A percentile compares a stretch with the other conserved stretches of the same genome.
Evolutionary conservation across 805 yeast species (phyloP).

Genomic region (Starmerella khaoyaiensis): DNA sequence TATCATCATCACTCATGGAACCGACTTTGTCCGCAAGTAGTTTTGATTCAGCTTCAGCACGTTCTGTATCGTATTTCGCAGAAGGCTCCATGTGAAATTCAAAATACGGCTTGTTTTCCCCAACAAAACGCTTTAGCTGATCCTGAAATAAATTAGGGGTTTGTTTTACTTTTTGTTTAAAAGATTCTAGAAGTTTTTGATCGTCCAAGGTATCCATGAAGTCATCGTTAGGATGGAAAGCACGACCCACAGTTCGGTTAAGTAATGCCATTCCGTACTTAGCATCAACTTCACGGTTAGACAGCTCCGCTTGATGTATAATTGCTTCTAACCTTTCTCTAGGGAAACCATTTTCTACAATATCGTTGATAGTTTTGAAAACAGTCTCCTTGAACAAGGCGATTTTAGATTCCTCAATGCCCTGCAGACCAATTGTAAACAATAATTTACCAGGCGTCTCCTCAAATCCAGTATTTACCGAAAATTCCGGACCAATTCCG

Average conservation of each 20-base stretch:
- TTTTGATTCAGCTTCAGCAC: conserved; percentile 43
- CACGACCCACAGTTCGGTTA: conserved; percentile 63
- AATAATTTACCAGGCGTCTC: conserved; percentile 62
- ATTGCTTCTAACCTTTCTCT: conserved; percentile 64
- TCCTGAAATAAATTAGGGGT: conserved; percentile 50
- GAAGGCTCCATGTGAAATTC: conserved; percentile 68
- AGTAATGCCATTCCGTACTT: conserved; percentile 76
- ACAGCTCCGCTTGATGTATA: conserved; percentile 73
- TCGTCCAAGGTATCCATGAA: conserved; percentile 48
- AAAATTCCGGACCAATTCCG: conserved; percentile 72
- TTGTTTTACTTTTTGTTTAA: conserved; percentile 45
- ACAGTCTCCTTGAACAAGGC: conserved; percentile 38
- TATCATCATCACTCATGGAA: conserved; percentile 42
- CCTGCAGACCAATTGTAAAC: conserved; percentile 78
- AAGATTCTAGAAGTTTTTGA: conserved; percentile 43
- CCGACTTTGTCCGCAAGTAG: conserved; percentile 37
- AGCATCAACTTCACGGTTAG: conserved; percentile 75
- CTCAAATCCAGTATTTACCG: conserved; percentile 81
- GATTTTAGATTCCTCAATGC: conserved; percentile 41
- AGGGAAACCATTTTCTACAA: conserved; percentile 37
- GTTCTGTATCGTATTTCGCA: conserved; percentile 37
- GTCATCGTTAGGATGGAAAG: conserved; percentile 76
- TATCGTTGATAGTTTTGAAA: conserved; percentile 34
- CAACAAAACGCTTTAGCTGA: conserved; percentile 38
- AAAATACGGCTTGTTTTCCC: conserved; percentile 42